Percentiles rank a stretch among this genome's conserved stretches.
phyloP scores from a whole-genome alignment of 352 stramenopile species.

The Thalassiosira exigua region DNA sequence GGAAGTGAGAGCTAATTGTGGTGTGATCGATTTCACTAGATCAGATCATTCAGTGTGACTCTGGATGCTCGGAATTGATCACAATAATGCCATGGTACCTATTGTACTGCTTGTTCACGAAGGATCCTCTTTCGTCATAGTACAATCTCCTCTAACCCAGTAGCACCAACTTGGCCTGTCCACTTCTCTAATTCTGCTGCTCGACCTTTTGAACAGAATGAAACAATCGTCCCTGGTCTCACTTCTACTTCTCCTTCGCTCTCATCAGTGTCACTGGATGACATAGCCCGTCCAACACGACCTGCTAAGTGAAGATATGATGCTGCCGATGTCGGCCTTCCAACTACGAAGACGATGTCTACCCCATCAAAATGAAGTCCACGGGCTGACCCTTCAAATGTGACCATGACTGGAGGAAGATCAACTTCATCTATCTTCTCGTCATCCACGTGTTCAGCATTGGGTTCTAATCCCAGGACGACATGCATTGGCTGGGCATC shows the following conservation, averaged over 20 bases:
- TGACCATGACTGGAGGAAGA: slow-evolving; percentile 65
- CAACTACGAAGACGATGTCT: slow-evolving; percentile 66
- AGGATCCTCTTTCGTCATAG: slow-evolving; percentile 14
- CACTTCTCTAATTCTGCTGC: slow-evolving; percentile 68
- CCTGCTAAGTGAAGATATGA: slow-evolving; percentile 71
- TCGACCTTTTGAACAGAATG: slow-evolving; percentile 65
- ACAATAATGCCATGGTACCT: no score
- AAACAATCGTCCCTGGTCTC: slow-evolving; percentile 58
- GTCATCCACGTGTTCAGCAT: slow-evolving; percentile 22
- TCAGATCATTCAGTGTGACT: no score
- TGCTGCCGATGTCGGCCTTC: slow-evolving; percentile 53
- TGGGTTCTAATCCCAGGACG: slow-evolving; percentile 60
- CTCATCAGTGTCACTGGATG: slow-evolving; percentile 6
- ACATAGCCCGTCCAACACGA: slow-evolving; percentile 49
- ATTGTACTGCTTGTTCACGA: neutral
- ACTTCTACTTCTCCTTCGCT: slow-evolving; percentile 39
- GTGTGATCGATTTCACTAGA: no score
- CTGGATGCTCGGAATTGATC: no score
- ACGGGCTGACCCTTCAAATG: slow-evolving; percentile 73
- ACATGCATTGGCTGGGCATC: slow-evolving; percentile 70
- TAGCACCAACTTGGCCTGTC: slow-evolving; percentile 69
- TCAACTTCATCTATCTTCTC: slow-evolving; percentile 46
- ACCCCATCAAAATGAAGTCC: slow-evolving; percentile 75
- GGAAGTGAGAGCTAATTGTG: no score
- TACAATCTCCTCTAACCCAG: slow-evolving; percentile 61